Evolutionary conservation across 495 filamentous ascomycete species (phyloP).

Genomic region (Neurospora sp.): DNA sequence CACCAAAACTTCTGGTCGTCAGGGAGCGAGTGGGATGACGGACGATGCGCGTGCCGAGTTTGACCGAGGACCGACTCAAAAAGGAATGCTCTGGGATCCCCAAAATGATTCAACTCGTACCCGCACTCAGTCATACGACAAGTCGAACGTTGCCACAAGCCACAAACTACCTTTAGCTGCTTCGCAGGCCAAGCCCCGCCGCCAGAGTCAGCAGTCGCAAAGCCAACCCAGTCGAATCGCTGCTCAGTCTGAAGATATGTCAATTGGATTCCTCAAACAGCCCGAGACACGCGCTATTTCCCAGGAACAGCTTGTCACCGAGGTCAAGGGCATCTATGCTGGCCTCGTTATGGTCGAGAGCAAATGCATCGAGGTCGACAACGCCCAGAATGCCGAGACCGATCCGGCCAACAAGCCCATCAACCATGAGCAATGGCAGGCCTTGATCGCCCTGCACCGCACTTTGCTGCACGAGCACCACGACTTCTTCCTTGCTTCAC

Average conservation of each 20-base stretch:
- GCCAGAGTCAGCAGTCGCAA: slow-evolving; percentile 2
- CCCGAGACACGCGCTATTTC: slow-evolving; percentile 58
- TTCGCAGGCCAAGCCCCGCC: slow-evolving; percentile 5
- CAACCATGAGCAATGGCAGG: slow-evolving; percentile 59
- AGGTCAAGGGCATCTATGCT: slow-evolving; percentile 67
- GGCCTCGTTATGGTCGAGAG: slow-evolving; percentile 71
- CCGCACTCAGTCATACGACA: slow-evolving; percentile 11
- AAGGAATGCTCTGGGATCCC: slow-evolving; percentile 28
- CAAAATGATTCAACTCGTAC: slow-evolving; percentile 15
- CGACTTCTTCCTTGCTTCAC: slow-evolving; percentile 67
- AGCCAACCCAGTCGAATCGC: not conserved
- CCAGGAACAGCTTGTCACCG: slow-evolving; percentile 60
- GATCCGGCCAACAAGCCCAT: slow-evolving; percentile 32
- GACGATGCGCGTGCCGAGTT: slow-evolving; percentile 22
- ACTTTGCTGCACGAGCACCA: slow-evolving; percentile 67
- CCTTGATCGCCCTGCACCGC: slow-evolving; percentile 58
- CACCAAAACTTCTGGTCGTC: slow-evolving; percentile 6
- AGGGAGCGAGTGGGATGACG: not conserved
- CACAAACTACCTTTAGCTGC: slow-evolving; percentile 8
- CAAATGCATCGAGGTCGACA: slow-evolving; percentile 66
- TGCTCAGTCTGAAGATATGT: slow-evolving; percentile 4
- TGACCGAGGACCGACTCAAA: slow-evolving; percentile 15
- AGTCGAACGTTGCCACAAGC: slow-evolving; percentile 16
- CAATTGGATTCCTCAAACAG: slow-evolving; percentile 35
- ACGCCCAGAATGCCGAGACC: slow-evolving; percentile 39